Evolutionary conservation across 2,329 filamentous ascomycete genomes (phyloP), one percentile per base, ranked within the genome.

Genomic region (Colletotrichum horii): DNA sequence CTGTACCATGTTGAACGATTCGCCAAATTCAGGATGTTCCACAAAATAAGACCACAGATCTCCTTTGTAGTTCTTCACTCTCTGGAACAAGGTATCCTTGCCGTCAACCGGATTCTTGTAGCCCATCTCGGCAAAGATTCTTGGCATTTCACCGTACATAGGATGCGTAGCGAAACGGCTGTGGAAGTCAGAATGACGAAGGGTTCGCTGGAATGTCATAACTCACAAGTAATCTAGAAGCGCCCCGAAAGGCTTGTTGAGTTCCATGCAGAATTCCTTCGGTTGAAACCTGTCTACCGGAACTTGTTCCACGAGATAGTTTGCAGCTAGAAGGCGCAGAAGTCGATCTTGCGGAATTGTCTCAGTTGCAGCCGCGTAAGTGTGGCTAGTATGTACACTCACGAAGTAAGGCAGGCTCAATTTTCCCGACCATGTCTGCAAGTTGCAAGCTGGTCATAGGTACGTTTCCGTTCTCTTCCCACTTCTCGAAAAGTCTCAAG

Each of bases 401-500:
- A 74, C 67, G 34, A 8, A 74, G 61, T 14, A 74, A 61, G 12
- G 38, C 34, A 16, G 71, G 52, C 12, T 74, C 71, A 22, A 43
- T 55, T 4, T 60, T 30, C 16, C 68, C 71, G 5, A 71, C 52
- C 3, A 74, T 67, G 16, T 52, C 19, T 3, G 71, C 71, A 22
- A 74, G 60, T n/a, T 74, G 48, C 9, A 8, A 8, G 32, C 67
- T 60, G 14, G 71, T 74, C 71, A 74, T 74, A 2, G 71, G 71
- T 16, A 66, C 19, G 22, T 66, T 66, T 15, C 67, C 61, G 19
- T 66, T 16, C 52, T 71, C 48, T 7, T 74, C 26, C 71, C 71
- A 74, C 19, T 32, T 60, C 9, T 15, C 22, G 24, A 74, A 71
- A 14, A 71, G 28, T 7, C 24, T 8, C 12, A 74, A 22, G 24